Evolutionary conservation across 306 rosid genomes (phyloP).

Genomic region (Rosa chinensis): DNA sequence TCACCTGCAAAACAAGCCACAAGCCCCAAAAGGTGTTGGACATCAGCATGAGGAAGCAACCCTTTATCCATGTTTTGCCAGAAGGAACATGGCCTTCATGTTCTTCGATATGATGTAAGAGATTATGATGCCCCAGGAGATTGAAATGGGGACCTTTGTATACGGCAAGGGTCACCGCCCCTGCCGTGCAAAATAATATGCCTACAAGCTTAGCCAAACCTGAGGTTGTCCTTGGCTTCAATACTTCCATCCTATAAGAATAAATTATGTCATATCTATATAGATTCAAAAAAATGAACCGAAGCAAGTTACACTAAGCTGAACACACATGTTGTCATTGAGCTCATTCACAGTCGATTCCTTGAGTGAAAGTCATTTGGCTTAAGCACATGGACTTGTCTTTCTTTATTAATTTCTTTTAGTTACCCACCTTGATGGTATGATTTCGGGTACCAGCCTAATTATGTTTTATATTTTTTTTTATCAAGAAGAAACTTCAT

Average conservation of each 20-base stretch:
- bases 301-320: background rate
- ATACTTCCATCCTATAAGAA: constrained; percentile 53
- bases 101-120: constrained; percentile 26
- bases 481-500: too few species aligned
- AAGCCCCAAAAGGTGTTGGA: constrained; percentile 67
- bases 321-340: background rate
- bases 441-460: background rate
- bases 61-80: constrained; percentile 62
- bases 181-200: constrained; percentile 54
- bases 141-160: constrained; percentile 67
- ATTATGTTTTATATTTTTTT: too few species aligned
- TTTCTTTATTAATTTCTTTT: too few species aligned
- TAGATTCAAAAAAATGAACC: background rate
- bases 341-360: background rate
- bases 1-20: constrained; percentile 86
- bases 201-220: constrained; percentile 74
- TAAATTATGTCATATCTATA: background rate
- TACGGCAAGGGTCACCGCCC: constrained; percentile 65
- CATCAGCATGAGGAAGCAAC: constrained; percentile 77
- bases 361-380: background rate
- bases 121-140: constrained; percentile 32
- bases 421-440: background rate
- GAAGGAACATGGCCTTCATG: constrained; percentile 25
- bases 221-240: constrained; percentile 50
- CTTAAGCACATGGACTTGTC: background rate